Evolutionary conservation across 140 eudicot species (phyloP), one percentile per base, ranked within the genome.

Genomic region (Stevia rebaudiana): DNA sequence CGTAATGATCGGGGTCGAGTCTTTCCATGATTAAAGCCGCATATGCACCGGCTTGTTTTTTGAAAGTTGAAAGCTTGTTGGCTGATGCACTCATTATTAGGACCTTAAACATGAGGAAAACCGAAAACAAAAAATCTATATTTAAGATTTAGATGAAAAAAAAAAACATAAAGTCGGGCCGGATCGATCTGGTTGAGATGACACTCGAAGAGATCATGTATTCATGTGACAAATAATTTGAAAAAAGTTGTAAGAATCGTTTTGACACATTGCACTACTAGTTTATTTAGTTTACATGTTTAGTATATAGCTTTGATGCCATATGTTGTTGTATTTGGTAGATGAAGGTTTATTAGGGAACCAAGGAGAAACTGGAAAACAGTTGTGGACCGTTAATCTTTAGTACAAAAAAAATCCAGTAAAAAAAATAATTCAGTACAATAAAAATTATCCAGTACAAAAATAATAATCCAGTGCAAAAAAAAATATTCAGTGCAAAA

Each of bases 21-120:
- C 76, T 87, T 76, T 92, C 97, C 99, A 92, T 92, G 79, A 92
- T 88, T 36, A 83, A 71, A 43, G 99, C 80, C 73, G 99, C 98
- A 78, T 92, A 85, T 0, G 76, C 70, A 44, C 81, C 80, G 3
- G 99, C 96, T 9, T 88, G 83, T 74, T 75, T 70, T 80, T 88
- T 92, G 61, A 92, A 90, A 58, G 73, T 83, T 1, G 89, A 69
- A 39, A 92, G 86, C 74, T 86, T 88, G 85, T 92, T 92, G 61
- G 97, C 96, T 30, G 99, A 81, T 65, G 99, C 96, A 76, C 99
- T 92, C 88, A 88, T 81, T 65, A 83, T 79, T 58, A 92, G 68
- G 57, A 92, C 96, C 98, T 90, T 78, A 48, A 69, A 41, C 65
- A 74, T 33, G 49, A 56, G 11, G 30, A 67, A 74, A 59, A 41